Evolutionary conservation across 495 filamentous ascomycete genomes (phyloP).

Genomic region (Terfezia boudieri): DNA sequence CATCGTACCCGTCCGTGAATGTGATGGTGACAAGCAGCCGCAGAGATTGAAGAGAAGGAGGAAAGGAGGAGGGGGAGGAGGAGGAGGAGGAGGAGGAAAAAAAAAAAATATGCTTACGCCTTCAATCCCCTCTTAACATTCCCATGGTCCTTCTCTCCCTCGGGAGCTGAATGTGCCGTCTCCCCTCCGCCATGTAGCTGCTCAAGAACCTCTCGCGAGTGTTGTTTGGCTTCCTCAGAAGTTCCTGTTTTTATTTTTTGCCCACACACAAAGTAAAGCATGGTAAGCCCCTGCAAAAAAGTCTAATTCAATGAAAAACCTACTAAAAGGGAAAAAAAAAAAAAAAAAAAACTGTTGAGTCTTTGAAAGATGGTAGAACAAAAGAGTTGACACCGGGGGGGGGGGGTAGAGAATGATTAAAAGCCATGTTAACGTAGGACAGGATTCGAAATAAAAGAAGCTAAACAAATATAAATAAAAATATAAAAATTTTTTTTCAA

Average conservation of each 20-base stretch:
- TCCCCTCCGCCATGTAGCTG: conserved; percentile 1
- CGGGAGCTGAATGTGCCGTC: neutral
- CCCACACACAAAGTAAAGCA: neutral
- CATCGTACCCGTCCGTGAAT: no score
- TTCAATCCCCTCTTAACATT: conserved; percentile 26
- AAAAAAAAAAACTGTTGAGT: no score
- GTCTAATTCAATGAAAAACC: no score
- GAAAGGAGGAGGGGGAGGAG: neutral
- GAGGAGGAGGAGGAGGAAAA: neutral
- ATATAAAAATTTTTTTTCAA: no score
- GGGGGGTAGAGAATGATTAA: no score
- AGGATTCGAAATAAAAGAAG: no score
- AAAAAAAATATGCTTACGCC: conserved; percentile 11
- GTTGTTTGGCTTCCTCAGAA: conserved; percentile 25
- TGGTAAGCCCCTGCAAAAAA: neutral
- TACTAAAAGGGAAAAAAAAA: no score
- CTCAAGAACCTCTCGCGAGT: conserved; percentile 25
- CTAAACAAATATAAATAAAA: no score
- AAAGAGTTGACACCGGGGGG: no score
- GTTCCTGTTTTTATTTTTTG: conserved; percentile 19
- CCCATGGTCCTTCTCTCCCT: conserved; percentile 21
- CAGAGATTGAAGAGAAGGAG: neutral
- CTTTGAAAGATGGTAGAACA: no score
- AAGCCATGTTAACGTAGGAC: no score
- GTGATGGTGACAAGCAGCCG: no score